These are phyloP conservation scores for Platanthera guangdongensis DNA, from an alignment of 106 monocot species.

Conservation along the genomic window DNA sequence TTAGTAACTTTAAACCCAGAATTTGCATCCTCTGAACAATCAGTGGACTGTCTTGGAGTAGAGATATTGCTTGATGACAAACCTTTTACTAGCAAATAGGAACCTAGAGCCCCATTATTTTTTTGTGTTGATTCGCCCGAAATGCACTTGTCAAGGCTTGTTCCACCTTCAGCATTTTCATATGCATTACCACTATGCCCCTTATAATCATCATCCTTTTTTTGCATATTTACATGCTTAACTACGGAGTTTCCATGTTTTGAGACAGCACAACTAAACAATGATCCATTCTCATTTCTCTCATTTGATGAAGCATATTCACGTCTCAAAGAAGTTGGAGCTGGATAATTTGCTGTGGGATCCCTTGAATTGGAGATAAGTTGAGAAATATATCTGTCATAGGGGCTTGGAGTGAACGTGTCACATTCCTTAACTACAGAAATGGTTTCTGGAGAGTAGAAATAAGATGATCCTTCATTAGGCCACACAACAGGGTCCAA, in stretches of 20 bases:
- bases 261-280: not conserved
- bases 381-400: conserved; percentile 40
- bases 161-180: conserved; percentile 14
- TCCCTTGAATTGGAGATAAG: conserved; percentile 26
- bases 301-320: conserved; percentile 8
- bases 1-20: conserved; percentile 9
- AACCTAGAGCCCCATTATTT: not conserved
- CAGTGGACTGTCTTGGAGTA: not conserved
- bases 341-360: conserved; percentile 11
- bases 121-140: not conserved
- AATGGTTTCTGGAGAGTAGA: conserved; percentile 3
- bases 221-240: conserved; percentile 20
- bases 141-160: not conserved
- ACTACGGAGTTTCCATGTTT: conserved; percentile 1
- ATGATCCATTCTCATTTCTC: not conserved
- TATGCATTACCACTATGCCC: conserved; percentile 3
- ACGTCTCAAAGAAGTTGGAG: conserved; percentile 5
- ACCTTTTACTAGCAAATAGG: conserved; percentile 7
- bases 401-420: conserved; percentile 6
- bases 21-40: conserved; percentile 3
- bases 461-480: conserved; percentile 13
- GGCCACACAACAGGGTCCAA: not conserved
- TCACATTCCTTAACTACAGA: conserved; percentile 3
- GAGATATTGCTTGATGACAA: not conserved
- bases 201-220: conserved; percentile 19